Conservation (phyloP, 768 basidiomycete species). For the Chlorophyllum brunneum region DNA sequence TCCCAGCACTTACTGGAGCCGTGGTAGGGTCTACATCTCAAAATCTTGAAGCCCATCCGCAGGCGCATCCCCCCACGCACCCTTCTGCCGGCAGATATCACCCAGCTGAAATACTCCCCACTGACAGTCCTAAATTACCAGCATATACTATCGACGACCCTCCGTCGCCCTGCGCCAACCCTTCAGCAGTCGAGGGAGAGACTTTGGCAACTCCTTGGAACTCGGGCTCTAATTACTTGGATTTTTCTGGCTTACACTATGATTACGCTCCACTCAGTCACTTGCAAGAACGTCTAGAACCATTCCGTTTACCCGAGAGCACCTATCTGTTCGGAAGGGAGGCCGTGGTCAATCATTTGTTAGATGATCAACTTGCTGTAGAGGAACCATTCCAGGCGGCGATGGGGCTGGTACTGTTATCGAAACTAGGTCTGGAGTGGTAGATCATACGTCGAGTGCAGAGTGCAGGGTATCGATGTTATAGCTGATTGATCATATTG, state of each 20-base stretch:
- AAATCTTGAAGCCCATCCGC: neutral
- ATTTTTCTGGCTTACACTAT: constrained; percentile 10
- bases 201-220: constrained; percentile 10
- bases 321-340: constrained; percentile 16
- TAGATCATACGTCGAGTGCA: too few relatives aligned
- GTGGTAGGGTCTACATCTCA: neutral
- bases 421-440: constrained; percentile 34
- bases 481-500: too few relatives aligned
- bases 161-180: neutral
- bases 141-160: neutral
- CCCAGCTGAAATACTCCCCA: neutral
- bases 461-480: too few relatives aligned
- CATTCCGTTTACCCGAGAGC: constrained; percentile 21
- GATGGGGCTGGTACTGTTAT: constrained; percentile 42
- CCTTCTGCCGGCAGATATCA: neutral
- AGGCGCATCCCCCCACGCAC: neutral
- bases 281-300: constrained; percentile 27
- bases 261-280: constrained; percentile 19
- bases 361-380: constrained; percentile 29
- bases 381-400: constrained; percentile 43
- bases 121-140: neutral
- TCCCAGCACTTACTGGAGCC: neutral
- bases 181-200: neutral
- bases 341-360: constrained; percentile 26
- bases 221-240: neutral